These are phyloP conservation scores for Botryotinia globosa DNA, from an alignment of 2,329 filamentous ascomycete species.

Conservation along the genomic window DNA sequence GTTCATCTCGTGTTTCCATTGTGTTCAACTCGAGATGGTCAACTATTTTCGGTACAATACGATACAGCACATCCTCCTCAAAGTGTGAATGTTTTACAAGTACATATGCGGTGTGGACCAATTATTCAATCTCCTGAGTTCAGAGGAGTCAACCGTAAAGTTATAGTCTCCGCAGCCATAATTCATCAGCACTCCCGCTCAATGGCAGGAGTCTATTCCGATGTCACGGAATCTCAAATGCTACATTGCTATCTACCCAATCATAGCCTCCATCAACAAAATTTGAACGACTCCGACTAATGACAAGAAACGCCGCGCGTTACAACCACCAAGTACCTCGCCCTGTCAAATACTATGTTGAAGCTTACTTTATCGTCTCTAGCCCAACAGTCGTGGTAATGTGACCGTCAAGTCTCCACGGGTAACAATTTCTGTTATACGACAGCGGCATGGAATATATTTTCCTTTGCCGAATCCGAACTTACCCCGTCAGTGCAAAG, in stretches of 20 bases:
- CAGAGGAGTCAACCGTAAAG: neutral
- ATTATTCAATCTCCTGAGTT: neutral
- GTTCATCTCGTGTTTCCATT: slow-evolving; percentile 19
- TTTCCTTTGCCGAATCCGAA: slow-evolving; percentile 17
- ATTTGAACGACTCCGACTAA: neutral
- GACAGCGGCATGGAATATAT: slow-evolving; percentile 8
- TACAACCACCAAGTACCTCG: neutral
- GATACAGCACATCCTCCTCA: neutral
- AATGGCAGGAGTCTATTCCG: neutral
- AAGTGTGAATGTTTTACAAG: slow-evolving; percentile 1
- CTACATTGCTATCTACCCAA: neutral
- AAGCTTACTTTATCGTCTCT: slow-evolving; percentile 5
- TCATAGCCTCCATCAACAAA: neutral
- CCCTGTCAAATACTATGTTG: slow-evolving; percentile 1
- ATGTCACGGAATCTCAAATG: slow-evolving; percentile 1
- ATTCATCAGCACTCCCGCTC: neutral
- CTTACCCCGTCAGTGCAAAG: neutral
- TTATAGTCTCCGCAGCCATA: neutral
- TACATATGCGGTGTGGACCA: neutral
- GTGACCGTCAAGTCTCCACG: slow-evolving; percentile 15
- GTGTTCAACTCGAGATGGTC: neutral
- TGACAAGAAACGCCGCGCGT: slow-evolving; percentile 10
- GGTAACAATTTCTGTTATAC: slow-evolving; percentile 4
- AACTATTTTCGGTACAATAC: neutral
- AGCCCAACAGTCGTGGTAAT: neutral